These are phyloP conservation scores for Malassezia globosa DNA, from an alignment of 1,284 basidiomycete species.

Conservation along the genomic window DNA sequence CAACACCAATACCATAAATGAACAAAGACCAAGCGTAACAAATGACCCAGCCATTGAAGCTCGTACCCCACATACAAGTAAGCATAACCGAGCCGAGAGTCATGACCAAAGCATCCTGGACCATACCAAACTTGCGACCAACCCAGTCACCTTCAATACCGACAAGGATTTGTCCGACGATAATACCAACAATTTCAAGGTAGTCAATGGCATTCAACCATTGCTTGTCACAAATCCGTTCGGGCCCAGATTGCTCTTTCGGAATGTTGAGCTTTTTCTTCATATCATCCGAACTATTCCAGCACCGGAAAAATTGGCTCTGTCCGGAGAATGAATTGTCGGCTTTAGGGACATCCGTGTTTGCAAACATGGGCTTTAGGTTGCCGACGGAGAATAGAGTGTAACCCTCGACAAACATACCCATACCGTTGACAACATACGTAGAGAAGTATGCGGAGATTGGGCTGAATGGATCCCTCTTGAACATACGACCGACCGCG, in stretches of 20 bases:
- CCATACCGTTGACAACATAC: conserved; percentile 53
- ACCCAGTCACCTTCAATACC: conserved; percentile 55
- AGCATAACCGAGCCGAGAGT: conserved; percentile 52
- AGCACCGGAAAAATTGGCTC: conserved; percentile 45
- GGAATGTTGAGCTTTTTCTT: conserved; percentile 27
- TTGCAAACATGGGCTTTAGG: conserved; percentile 19
- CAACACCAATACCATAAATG: conserved; percentile 51
- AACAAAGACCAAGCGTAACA: conserved; percentile 51
- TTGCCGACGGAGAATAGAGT: conserved; percentile 54
- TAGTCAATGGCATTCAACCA: conserved; percentile 51
- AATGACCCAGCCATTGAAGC: conserved; percentile 54
- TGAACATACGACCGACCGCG: conserved; percentile 51
- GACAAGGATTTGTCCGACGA: conserved; percentile 53
- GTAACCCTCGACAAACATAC: conserved; percentile 52
- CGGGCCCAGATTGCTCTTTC: conserved; percentile 12
- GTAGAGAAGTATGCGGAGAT: conserved; percentile 50
- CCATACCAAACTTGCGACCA: conserved; percentile 52
- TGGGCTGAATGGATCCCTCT: conserved; percentile 50
- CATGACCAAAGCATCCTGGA: conserved; percentile 48
- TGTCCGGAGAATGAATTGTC: conserved; percentile 17
- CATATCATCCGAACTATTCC: conserved; percentile 50
- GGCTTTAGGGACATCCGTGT: neutral
- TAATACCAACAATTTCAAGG: conserved; percentile 52
- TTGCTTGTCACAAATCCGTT: conserved; percentile 50
- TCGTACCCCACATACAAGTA: conserved; percentile 52